phyloP scores from a whole-genome alignment of 1,284 basidiomycete species.

The Blastosporella zonata region DNA sequence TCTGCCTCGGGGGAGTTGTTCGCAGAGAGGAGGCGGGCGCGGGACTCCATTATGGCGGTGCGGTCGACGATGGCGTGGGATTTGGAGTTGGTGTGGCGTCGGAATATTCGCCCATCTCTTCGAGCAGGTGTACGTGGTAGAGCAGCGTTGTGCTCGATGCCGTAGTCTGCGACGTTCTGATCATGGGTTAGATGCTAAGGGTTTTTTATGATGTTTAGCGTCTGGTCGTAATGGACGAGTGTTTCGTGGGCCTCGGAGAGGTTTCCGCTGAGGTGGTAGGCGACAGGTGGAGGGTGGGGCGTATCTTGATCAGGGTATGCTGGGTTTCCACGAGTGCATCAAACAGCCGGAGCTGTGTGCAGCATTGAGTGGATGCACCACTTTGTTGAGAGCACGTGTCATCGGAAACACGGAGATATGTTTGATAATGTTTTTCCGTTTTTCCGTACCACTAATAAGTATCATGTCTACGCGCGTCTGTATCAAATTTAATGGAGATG shows the following conservation, averaged over 20 bases:
- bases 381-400: too few relatives aligned
- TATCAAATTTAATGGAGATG: too few relatives aligned
- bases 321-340: conserved; percentile 82
- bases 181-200: conserved; percentile 1
- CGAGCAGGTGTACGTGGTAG: conserved; percentile 79
- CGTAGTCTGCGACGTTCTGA: conserved; percentile 72
- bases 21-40: conserved; percentile 71
- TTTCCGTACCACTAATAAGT: too few relatives aligned
- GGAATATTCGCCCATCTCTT: conserved; percentile 68
- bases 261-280: conserved; percentile 84
- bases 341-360: conserved; percentile 88
- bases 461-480: too few relatives aligned
- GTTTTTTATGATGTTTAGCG: conserved; percentile 50
- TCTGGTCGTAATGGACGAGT: conserved; percentile 65
- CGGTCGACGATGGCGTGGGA: conserved; percentile 69
- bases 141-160: conserved; percentile 80
- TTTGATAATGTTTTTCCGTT: too few relatives aligned
- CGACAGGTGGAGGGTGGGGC: conserved; percentile 83
- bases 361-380: too few relatives aligned
- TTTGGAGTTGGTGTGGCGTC: conserved; percentile 68
- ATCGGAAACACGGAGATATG: too few relatives aligned
- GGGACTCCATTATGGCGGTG: conserved; percentile 70
- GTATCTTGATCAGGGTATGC: conserved; percentile 74
- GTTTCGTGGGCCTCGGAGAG: conserved; percentile 70
- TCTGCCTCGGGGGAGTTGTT: conserved; percentile 69